Percentiles rank a stretch among this genome's conserved stretches.
Evolutionary conservation across 208 protist species (phyloP).

Genomic region (Trypanosoma platydactyli): DNA sequence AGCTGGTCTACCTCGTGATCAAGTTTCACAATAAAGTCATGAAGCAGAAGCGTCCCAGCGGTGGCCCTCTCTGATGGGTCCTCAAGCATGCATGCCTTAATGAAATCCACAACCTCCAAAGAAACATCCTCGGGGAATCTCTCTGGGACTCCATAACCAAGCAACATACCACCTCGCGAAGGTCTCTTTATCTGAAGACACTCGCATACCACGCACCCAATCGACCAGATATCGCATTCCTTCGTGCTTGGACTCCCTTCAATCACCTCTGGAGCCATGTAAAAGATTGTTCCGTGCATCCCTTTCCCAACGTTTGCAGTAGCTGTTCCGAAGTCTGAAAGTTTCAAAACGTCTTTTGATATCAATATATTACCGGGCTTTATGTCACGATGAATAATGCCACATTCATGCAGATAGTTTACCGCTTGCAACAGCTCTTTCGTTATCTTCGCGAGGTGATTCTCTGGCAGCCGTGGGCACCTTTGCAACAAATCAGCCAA

Average conservation of each 20-base stretch:
- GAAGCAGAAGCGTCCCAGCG: conserved; percentile 51
- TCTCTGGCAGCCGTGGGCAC: conserved; percentile 43
- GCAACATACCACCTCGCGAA: conserved; percentile 32
- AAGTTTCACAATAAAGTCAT: conserved; percentile 70
- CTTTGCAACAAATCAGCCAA: conserved; percentile 53
- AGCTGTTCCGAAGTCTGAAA: conserved; percentile 81
- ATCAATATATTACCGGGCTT: conserved; percentile 68
- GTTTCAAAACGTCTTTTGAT: conserved; percentile 64
- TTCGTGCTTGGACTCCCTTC: conserved; percentile 56
- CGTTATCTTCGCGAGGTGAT: conserved; percentile 49
- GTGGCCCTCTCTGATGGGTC: conserved; percentile 57
- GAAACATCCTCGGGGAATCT: conserved; percentile 49
- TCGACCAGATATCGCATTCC: conserved; percentile 71
- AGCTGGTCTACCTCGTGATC: conserved; percentile 58
- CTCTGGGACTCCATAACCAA: conserved; percentile 51
- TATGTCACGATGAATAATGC: conserved; percentile 50
- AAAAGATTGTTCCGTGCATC: conserved; percentile 62
- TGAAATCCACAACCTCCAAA: conserved; percentile 48
- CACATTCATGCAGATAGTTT: conserved; percentile 65
- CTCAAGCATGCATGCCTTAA: conserved; percentile 55
- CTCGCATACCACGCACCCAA: conserved; percentile 59
- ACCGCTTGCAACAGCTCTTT: conserved; percentile 72
- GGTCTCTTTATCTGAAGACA: conserved; percentile 45
- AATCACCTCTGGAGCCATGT: conserved; percentile 37
- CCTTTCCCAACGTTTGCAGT: conserved; percentile 46